Base-by-base conservation (phyloP, 768 basidiomycete species). In the Suillus bovinus region DNA sequence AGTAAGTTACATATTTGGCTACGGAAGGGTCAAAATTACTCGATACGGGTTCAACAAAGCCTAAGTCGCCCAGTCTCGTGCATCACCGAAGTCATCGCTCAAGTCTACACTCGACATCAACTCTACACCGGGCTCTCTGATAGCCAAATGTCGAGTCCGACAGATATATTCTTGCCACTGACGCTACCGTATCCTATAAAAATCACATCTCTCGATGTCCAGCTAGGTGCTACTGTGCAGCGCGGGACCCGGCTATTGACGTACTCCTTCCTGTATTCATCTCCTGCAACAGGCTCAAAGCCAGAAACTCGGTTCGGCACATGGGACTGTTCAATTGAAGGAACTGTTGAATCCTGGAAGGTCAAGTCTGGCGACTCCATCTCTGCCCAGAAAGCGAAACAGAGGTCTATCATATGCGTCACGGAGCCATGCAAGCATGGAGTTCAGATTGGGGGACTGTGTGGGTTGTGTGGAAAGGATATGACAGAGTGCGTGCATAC, bases 401-500 rank as follows among this genome's bases (percentile, higher is more conserved):
- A 85, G 49, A 82, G 76, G 46, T 82, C 87, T 4, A 86, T 84
- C 62, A 79, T 94, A 27, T 75, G 84, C 41, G 79, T 98, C 65
- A 77, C 85, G 52, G 96, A 98, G 75, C 93, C 94, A n/a, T 99
- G 96, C 79, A 94, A 93, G 61, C 96, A 99, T 76, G 92, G 92
- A 63, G 88, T 96, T 68, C 96, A 98, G 73, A 80, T 96, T 56
- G 87, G 89, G 46, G 96, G 96, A 1, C 81, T 99, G 55, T 99
- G 96, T 72, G 94, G 92, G 1, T 74, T 97, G 34, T 99, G 96
- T 71, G 96, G 95, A 41, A 95, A 93, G 79, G 96, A 99, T 68
- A 90, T 98, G 84, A 96, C 93, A 49, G 86, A 83, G 94, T 96
- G 71, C 62, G 89, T 78, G 36, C 66, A 42, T 66, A 63, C 47